A percentile compares a stretch with the other conserved stretches of the same genome.
Conservation (phyloP, 495 filamentous ascomycete species). For the Aspergillus saccharolyticus region DNA sequence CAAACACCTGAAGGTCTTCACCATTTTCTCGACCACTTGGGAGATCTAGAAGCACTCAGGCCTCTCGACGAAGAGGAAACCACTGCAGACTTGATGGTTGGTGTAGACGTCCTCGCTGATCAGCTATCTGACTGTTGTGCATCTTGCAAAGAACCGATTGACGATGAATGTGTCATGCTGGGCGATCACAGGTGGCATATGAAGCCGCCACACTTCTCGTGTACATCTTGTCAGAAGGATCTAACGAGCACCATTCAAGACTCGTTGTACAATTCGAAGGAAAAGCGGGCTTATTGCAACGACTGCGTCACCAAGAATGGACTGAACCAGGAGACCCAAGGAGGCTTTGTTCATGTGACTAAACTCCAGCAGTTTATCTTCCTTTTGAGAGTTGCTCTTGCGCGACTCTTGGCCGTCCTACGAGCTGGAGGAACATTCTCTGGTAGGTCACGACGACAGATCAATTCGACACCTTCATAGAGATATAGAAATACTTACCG, state of each 20-base stretch:
- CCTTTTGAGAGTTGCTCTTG: conserved; percentile 84
- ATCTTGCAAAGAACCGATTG: conserved; percentile 77
- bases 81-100: conserved; percentile 67
- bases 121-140: conserved; percentile 77
- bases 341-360: conserved; percentile 60
- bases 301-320: conserved; percentile 54
- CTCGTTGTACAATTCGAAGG: conserved; percentile 60
- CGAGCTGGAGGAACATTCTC: conserved; percentile 74
- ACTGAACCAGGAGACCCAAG: conserved; percentile 43
- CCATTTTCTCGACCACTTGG: conserved; percentile 75
- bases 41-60: conserved; percentile 64
- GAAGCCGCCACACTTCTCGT: conserved; percentile 63
- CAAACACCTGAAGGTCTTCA: conserved; percentile 67
- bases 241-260: conserved; percentile 58
- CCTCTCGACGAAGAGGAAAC: conserved; percentile 56
- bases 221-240: conserved; percentile 68
- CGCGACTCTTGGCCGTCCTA: conserved; percentile 81
- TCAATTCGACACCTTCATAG: background rate
- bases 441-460: conserved; percentile 39
- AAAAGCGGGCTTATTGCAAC: conserved; percentile 62
- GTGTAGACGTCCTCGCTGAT: conserved; percentile 68
- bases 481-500: background rate
- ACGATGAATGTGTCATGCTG: conserved; percentile 79
- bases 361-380: conserved; percentile 93
- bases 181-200: conserved; percentile 78